Percentiles rank a stretch among this genome's conserved stretches.
Evolutionary conservation across 768 basidiomycete genomes (phyloP).

Genomic region (Leucosporidium creatinivorum): DNA sequence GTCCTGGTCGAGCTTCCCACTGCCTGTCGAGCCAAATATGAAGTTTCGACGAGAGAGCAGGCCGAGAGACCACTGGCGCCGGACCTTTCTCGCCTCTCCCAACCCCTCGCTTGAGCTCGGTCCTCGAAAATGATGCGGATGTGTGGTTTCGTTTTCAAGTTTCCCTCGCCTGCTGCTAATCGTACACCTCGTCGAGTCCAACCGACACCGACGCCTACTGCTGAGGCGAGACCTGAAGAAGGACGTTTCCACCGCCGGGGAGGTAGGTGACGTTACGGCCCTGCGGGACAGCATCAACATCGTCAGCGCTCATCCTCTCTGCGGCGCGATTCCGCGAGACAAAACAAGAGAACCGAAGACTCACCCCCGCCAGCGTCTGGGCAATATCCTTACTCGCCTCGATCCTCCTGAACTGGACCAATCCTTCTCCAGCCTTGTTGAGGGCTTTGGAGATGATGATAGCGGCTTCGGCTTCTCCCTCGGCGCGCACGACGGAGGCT

Average conservation of each 20-base stretch:
- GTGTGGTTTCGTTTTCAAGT: too few relatives aligned
- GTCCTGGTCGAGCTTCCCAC: too few relatives aligned
- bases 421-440: constrained; percentile 90
- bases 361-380: constrained; percentile 55
- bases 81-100: too few relatives aligned
- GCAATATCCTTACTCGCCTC: constrained; percentile 98
- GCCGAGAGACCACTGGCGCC: background rate
- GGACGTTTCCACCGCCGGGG: constrained; percentile 69
- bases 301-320: background rate
- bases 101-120: too few relatives aligned
- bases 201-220: background rate
- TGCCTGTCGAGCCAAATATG: too few relatives aligned
- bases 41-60: too few relatives aligned
- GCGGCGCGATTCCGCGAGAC: background rate
- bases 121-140: too few relatives aligned
- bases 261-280: constrained; percentile 86
- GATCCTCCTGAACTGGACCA: constrained; percentile 89
- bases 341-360: background rate
- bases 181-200: background rate
- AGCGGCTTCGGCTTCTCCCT: constrained; percentile 97
- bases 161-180: background rate
- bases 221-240: constrained; percentile 63
- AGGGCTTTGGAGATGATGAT: constrained; percentile 82
- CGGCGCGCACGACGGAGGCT: constrained; percentile 93
- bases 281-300: constrained; percentile 14